Evolutionary conservation across 1,284 basidiomycete genomes (phyloP), one percentile per base, ranked within the genome.

Genomic region (Cryptococcus sp.): DNA sequence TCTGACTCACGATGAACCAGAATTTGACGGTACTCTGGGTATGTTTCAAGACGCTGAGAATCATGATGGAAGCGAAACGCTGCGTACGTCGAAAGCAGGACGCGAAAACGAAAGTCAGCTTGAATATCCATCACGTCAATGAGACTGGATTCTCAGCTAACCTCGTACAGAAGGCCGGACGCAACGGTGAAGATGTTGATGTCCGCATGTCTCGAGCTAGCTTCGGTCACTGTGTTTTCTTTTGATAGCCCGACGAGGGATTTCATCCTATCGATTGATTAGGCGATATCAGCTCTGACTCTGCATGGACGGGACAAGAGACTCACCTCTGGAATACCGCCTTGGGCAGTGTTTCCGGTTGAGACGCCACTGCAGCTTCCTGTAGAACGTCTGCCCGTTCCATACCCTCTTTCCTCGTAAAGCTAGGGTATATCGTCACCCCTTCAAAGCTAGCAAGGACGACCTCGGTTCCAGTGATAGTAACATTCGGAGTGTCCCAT

Each of bases 101-200:
- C 29, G 29, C 29, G n/a, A n/a, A n/a, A 4, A 34, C 8, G 8
- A 34, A 34, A 15, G 19, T 57, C 54, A 63, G 38, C 54, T 17
- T 10, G 25, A 25, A 29, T 25, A 16, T 20, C 16, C 25, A 34
- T 29, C 6, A 34, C 50, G 23, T 38, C 15, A 22, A 15, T 19
- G 46, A 15, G 10, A 19, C 26, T 39, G 23, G 3, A 11, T 40
- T 6, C 3, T 20, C 20, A 37, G 38, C 75, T 50, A 57, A 91
- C 92, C 85, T 99, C 95, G 70, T 99, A 99, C 5, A 99, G 81
- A 52, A 97, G 81, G 0, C 96, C 95, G 5, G 93, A 96, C 15
- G 96, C 96, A 23, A 99, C 93, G 0, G 95, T 99, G 79, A 99
- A 99, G 67, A 99, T 95, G 73, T 99, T 99, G 80, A 99, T 96